Percentiles rank a stretch among this genome's conserved stretches.
Conservation (phyloP, 257 asterid species). For the Solanum etuberosum region DNA sequence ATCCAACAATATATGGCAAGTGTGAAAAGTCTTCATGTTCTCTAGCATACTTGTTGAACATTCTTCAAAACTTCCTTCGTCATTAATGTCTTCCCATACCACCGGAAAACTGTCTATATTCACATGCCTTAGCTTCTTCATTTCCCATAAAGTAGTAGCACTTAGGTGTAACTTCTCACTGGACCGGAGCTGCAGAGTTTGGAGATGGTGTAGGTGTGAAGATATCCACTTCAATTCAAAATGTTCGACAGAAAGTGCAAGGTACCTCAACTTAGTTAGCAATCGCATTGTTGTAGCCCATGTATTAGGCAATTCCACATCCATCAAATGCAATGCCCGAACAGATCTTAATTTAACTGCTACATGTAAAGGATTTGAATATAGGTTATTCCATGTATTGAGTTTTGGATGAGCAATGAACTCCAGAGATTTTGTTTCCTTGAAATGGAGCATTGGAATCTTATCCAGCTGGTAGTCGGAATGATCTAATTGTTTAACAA, state of each 20-base stretch:
- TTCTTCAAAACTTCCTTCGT: background rate
- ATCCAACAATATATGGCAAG: accelerated
- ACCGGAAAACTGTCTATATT: background rate
- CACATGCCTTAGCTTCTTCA: background rate
- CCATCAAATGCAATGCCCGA: background rate
- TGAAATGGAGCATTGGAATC: background rate
- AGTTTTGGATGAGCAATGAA: background rate
- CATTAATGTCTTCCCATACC: background rate
- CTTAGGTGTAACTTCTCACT: accelerated
- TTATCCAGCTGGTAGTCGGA: background rate
- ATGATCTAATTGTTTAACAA: background rate
- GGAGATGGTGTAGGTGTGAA: background rate
- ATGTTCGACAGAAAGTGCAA: accelerated
- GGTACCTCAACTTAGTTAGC: no score
- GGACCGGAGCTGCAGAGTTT: background rate
- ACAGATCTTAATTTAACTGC: background rate
- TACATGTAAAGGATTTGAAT: background rate
- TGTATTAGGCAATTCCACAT: no score
- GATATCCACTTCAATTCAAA: background rate
- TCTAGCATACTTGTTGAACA: background rate
- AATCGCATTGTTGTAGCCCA: no score
- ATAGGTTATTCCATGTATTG: background rate
- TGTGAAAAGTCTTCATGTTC: background rate
- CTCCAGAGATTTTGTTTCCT: background rate
- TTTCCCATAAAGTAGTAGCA: background rate